phyloP scores from a whole-genome alignment of 352 stramenopile genomes.

The Phytophthora pini region DNA sequence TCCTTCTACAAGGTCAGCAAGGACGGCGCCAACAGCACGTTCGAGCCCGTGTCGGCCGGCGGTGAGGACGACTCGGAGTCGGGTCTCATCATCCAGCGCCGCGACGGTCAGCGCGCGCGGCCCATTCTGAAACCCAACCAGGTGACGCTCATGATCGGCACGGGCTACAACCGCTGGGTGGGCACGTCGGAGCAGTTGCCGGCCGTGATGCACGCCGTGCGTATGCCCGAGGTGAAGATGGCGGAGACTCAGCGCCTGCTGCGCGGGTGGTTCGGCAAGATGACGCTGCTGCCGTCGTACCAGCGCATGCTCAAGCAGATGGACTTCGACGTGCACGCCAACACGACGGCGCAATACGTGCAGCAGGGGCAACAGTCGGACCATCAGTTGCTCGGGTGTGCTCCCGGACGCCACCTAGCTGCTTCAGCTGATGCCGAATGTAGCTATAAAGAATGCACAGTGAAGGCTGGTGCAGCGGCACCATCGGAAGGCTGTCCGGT shows the following conservation, averaged over 20 bases:
- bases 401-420: conserved; percentile 42
- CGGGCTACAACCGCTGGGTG: conserved; percentile 63
- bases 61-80: conserved; percentile 42
- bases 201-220: conserved; percentile 65
- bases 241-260: conserved; percentile 43
- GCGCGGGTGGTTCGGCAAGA: conserved; percentile 68
- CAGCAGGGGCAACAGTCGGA: conserved; percentile 33
- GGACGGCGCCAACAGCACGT: conserved; percentile 24
- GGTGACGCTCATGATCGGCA: conserved; percentile 67
- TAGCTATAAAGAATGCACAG: conserved; percentile 37
- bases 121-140: conserved; percentile 60
- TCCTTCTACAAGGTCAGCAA: conserved; percentile 58
- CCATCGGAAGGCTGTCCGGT: conserved; percentile 38
- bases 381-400: conserved; percentile 44
- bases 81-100: conserved; percentile 60
- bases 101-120: conserved; percentile 48
- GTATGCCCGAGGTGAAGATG: conserved; percentile 49
- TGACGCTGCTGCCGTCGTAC: conserved; percentile 63
- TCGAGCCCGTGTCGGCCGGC: conserved; percentile 37
- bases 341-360: conserved; percentile 45
- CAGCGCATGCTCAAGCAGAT: conserved; percentile 60
- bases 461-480: conserved; percentile 30
- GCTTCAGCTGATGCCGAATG: conserved; percentile 43
- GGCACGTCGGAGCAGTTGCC: conserved; percentile 49
- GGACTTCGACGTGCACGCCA: conserved; percentile 52